Percentiles rank a stretch among this genome's conserved stretches.
These are phyloP conservation scores for Pseudocercospora macadamiae DNA, from an alignment of 2,329 filamentous ascomycete genomes.

Conservation along the genomic window DNA sequence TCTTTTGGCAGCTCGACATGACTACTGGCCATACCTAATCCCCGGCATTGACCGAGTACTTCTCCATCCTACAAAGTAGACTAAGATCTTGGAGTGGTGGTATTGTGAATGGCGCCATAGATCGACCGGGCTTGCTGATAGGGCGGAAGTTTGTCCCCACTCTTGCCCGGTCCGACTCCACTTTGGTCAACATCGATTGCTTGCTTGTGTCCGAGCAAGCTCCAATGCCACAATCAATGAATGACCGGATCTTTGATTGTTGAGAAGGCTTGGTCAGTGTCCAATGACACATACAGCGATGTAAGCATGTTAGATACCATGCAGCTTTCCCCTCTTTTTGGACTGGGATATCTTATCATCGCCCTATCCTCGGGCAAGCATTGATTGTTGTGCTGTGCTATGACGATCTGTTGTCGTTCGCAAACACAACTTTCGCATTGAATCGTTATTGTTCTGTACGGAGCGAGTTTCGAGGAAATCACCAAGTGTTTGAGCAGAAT, in stretches of 20 bases:
- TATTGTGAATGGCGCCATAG: background rate
- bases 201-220: too few relatives aligned
- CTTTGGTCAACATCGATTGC: too few relatives aligned
- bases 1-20: conserved; percentile 16
- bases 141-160: conserved; percentile 5
- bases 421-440: background rate
- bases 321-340: background rate
- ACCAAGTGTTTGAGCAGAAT: too few relatives aligned
- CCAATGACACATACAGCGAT: background rate
- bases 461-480: too few relatives aligned
- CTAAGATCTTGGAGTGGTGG: background rate
- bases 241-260: too few relatives aligned
- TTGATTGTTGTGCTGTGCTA: background rate
- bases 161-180: background rate
- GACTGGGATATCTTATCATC: conserved; percentile 10
- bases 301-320: background rate
- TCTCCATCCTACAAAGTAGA: conserved; percentile 1
- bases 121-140: background rate
- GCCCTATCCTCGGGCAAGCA: conserved; percentile 13
- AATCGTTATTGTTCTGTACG: background rate
- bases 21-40: background rate
- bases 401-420: background rate
- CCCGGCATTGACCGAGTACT: too few relatives aligned
- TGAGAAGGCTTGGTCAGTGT: background rate
- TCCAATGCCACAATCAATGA: too few relatives aligned